Conservation (phyloP, 108 stramenopile genomes). For the Mediolabrus comicus region DNA sequence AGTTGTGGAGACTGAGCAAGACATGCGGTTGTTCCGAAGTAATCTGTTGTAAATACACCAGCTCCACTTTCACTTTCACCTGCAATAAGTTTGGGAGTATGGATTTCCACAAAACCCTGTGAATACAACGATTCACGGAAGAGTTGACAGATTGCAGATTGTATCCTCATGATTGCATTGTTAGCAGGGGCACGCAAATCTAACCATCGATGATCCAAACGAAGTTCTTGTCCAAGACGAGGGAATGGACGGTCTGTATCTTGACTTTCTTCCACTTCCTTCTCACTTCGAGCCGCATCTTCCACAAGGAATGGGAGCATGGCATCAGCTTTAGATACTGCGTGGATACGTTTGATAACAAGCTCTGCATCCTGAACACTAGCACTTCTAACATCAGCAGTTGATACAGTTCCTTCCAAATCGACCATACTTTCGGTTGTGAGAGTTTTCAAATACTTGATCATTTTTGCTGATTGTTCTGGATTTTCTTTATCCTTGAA, state of each 20-base stretch:
- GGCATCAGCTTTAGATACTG: constrained; percentile 82
- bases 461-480: constrained; percentile 82
- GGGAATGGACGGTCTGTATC: constrained; percentile 93
- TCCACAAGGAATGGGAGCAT: constrained; percentile 93
- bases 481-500: constrained; percentile 95
- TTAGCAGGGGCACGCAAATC: constrained; percentile 95
- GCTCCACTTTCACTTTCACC: constrained; percentile 96
- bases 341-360: constrained; percentile 77
- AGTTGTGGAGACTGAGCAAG: constrained; percentile 97
- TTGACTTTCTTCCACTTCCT: constrained; percentile 91
- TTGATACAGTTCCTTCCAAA: constrained; percentile 76
- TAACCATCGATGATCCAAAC: constrained; percentile 94
- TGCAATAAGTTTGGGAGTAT: constrained; percentile 94
- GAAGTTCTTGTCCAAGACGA: constrained; percentile 86
- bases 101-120: constrained; percentile 93
- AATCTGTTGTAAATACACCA: constrained; percentile 96
- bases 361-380: constrained; percentile 81
- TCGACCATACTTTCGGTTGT: constrained; percentile 92
- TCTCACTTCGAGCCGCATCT: constrained; percentile 91
- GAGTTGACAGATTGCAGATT: constrained; percentile 89
- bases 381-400: constrained; percentile 80
- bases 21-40: constrained; percentile 94
- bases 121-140: constrained; percentile 91
- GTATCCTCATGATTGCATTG: constrained; percentile 93
- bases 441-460: constrained; percentile 89